These are phyloP conservation scores for Boletus rubropictus DNA, from an alignment of 768 basidiomycete species.

Conservation along the genomic window DNA sequence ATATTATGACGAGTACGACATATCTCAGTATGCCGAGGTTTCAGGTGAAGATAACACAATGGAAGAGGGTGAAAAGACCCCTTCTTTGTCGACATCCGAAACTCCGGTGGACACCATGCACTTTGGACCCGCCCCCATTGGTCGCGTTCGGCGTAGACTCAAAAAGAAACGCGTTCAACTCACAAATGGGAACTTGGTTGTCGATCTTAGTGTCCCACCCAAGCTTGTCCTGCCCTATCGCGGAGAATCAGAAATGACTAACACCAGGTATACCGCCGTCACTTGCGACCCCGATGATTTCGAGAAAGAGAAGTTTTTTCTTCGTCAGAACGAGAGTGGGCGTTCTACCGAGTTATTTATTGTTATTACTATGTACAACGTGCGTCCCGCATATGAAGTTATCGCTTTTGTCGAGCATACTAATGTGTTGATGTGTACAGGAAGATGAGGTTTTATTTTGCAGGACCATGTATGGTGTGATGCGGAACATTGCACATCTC, in stretches of 20 bases:
- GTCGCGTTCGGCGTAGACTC: slow-evolving; percentile 70
- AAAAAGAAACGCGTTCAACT: slow-evolving; percentile 78
- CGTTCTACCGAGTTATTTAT: slow-evolving; percentile 88
- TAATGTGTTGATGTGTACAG: slow-evolving; percentile 32
- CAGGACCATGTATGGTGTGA: slow-evolving; percentile 90
- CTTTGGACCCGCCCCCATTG: slow-evolving; percentile 82
- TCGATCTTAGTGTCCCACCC: slow-evolving; percentile 79
- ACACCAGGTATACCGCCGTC: slow-evolving; percentile 79
- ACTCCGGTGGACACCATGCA: slow-evolving; percentile 64
- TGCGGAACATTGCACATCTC: slow-evolving; percentile 77
- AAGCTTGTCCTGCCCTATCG: slow-evolving; percentile 71
- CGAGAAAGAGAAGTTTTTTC: slow-evolving; percentile 72
- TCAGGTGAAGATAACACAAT: slow-evolving; percentile 16
- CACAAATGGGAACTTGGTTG: slow-evolving; percentile 83
- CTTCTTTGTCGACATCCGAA: slow-evolving; percentile 32
- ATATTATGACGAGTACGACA: slow-evolving; percentile 27
- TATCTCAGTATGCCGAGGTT: slow-evolving; percentile 27
- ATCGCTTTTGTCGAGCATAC: slow-evolving; percentile 4
- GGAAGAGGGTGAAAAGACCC: slow-evolving; percentile 22
- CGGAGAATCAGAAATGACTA: slow-evolving; percentile 67
- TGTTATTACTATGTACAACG: slow-evolving; percentile 96
- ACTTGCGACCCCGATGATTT: slow-evolving; percentile 95
- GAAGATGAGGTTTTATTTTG: slow-evolving; percentile 89
- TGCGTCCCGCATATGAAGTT: slow-evolving; percentile 36
- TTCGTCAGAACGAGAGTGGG: slow-evolving; percentile 76